These are phyloP conservation scores for Pueraria montana DNA, from an alignment of 306 rosid species.

Conservation along the genomic window DNA sequence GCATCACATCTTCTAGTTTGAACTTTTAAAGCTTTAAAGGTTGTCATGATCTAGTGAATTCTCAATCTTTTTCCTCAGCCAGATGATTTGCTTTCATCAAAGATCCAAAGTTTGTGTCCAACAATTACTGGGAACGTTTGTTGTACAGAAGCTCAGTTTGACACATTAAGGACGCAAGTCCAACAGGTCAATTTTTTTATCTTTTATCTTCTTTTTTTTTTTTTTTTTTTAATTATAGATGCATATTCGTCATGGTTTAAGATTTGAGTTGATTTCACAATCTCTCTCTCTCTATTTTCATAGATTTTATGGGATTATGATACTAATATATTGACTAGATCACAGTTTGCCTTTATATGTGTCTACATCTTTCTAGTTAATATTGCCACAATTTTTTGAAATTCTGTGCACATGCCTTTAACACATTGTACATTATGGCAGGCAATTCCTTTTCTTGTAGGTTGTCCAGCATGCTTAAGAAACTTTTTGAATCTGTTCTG, in stretches of 20 bases:
- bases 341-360: neutral
- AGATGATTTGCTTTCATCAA: slow-evolving; percentile 89
- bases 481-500: slow-evolving; percentile 96
- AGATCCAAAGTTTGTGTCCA: slow-evolving; percentile 96
- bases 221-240: no score
- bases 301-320: slow-evolving; percentile 15
- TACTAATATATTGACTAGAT: slow-evolving; percentile 7
- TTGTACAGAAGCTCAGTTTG: slow-evolving; percentile 92
- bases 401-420: slow-evolving; percentile 8
- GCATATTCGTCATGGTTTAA: no score
- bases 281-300: neutral
- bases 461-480: slow-evolving; percentile 99
- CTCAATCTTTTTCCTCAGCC: slow-evolving; percentile 71
- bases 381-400: slow-evolving; percentile 15
- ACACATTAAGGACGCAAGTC: slow-evolving; percentile 82
- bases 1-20: slow-evolving; percentile 39
- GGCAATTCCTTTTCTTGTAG: slow-evolving; percentile 98
- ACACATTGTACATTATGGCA: slow-evolving; percentile 57
- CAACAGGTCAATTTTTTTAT: slow-evolving; percentile 71
- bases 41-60: slow-evolving; percentile 40
- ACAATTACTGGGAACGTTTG: slow-evolving; percentile 93
- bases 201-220: neutral
- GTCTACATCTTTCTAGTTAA: slow-evolving; percentile 31
- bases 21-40: slow-evolving; percentile 28
- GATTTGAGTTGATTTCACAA: slow-evolving; percentile 29